Conservation (phyloP, 306 rosid genomes). For the Castanospermum australe region DNA sequence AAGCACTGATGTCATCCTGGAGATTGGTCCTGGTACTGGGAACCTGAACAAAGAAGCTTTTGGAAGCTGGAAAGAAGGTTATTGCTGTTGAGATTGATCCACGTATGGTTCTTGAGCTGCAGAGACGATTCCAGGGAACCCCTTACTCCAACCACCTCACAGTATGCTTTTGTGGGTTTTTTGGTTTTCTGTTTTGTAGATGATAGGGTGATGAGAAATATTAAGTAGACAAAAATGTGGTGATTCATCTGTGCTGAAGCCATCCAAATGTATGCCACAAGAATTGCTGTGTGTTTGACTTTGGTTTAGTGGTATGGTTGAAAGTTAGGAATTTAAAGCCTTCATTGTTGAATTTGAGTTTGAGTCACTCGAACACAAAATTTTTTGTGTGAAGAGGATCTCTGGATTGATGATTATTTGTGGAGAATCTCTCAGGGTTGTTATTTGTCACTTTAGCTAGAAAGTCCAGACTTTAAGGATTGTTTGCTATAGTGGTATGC, state of each 20-base stretch:
- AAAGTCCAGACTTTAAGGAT: not conserved
- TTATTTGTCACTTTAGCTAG: not conserved
- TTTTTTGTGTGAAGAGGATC: not conserved
- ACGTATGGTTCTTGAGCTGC: conserved; percentile 91
- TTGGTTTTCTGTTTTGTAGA: not conserved
- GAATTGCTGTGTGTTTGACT: not conserved
- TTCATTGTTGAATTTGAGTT: not conserved
- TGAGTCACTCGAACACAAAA: not conserved
- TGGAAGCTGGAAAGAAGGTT: conserved; percentile 67
- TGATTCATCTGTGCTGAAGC: not conserved
- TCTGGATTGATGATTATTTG: not conserved
- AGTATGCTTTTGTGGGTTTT: conserved; percentile 26
- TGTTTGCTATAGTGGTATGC: not conserved
- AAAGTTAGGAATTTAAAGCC: not conserved
- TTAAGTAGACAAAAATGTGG: not conserved
- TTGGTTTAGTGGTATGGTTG: not conserved
- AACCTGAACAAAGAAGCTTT: conserved; percentile 50
- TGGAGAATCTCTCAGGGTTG: not conserved
- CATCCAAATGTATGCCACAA: not conserved
- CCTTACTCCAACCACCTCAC: conserved; percentile 66
- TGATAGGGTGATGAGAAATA: not conserved
- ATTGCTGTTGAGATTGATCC: conserved; percentile 85
- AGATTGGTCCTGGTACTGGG: conserved; percentile 56
- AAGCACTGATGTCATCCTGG: conserved; percentile 42
- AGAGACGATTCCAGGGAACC: conserved; percentile 74